Conservation (phyloP, 2,329 filamentous ascomycete species). For the Emergomyces pasteurianus region DNA sequence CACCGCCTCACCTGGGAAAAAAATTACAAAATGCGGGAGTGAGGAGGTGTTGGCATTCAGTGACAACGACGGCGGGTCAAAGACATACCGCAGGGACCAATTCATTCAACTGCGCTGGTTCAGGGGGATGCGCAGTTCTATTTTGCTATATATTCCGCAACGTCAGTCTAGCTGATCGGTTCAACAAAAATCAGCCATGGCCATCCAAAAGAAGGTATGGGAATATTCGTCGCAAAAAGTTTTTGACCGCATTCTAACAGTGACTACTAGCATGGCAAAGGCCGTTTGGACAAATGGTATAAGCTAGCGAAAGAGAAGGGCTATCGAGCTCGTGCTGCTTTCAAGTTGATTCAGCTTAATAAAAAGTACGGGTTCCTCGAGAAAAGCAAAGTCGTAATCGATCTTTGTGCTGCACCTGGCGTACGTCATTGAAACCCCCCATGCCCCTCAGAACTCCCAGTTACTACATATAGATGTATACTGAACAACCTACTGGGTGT, state of each 20-base stretch:
- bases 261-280: slow-evolving; percentile 66
- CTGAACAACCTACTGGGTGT: not conserved
- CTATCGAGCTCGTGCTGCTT: slow-evolving; percentile 87
- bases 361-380: slow-evolving; percentile 98
- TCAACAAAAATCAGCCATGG: slow-evolving; percentile 47
- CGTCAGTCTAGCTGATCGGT: not conserved
- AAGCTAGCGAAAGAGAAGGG: slow-evolving; percentile 97
- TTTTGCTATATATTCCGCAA: not conserved
- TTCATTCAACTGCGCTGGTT: not conserved
- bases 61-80: not conserved
- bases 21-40: not conserved
- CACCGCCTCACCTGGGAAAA: not conserved
- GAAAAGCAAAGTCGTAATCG: slow-evolving; percentile 88
- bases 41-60: not conserved
- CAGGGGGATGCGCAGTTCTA: not conserved
- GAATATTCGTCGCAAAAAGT: slow-evolving; percentile 6
- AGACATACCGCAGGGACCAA: not conserved
- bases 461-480: not conserved
- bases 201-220: slow-evolving; percentile 79
- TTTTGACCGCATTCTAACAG: slow-evolving; percentile 18
- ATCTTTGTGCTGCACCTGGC: slow-evolving; percentile 94
- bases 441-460: not conserved
- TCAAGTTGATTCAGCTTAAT: slow-evolving; percentile 96
- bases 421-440: slow-evolving; percentile 38
- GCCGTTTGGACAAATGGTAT: slow-evolving; percentile 98